These are phyloP conservation scores for Rhodosporidiobolus odoratus DNA, from an alignment of 768 basidiomycete genomes.

Conservation along the genomic window DNA sequence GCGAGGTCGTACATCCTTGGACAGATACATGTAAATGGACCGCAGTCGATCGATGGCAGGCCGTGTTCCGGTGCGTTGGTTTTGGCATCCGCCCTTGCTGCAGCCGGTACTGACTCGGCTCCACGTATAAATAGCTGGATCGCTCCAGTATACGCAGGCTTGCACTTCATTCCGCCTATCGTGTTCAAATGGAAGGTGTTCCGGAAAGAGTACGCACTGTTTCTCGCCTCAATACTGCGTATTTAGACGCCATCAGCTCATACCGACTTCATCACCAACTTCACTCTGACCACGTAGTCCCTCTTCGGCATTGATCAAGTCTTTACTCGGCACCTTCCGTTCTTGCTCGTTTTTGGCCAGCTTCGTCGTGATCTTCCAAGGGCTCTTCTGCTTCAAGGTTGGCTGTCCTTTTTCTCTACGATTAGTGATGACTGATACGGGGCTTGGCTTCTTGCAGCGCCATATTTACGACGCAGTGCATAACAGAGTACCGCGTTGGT, in stretches of 20 bases:
- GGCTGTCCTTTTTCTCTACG: background rate
- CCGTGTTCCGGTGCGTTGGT: slow-evolving; percentile 69
- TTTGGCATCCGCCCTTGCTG: background rate
- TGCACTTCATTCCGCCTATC: slow-evolving; percentile 81
- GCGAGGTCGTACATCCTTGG: slow-evolving; percentile 70
- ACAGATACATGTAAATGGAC: slow-evolving; percentile 58
- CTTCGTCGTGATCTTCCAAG: slow-evolving; percentile 74
- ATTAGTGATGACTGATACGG: too few relatives aligned
- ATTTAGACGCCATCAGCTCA: too few relatives aligned
- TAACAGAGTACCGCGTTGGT: slow-evolving; percentile 19
- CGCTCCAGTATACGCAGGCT: slow-evolving; percentile 64
- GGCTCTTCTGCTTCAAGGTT: slow-evolving; percentile 37
- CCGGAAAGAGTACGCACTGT: slow-evolving; percentile 49
- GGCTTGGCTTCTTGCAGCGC: background rate
- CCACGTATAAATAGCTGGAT: slow-evolving; percentile 45
- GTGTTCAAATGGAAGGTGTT: slow-evolving; percentile 72
- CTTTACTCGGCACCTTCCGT: slow-evolving; percentile 64
- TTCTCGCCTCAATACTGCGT: background rate
- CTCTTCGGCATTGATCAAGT: slow-evolving; percentile 55
- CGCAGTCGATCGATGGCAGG: slow-evolving; percentile 65
- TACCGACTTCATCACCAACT: background rate
- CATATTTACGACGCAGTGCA: slow-evolving; percentile 39
- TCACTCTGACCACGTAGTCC: background rate
- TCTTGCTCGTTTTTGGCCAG: slow-evolving; percentile 81
- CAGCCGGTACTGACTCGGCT: background rate